These are phyloP conservation scores for Epichloe elymi DNA, from an alignment of 2,329 filamentous ascomycete genomes.

Conservation along the genomic window DNA sequence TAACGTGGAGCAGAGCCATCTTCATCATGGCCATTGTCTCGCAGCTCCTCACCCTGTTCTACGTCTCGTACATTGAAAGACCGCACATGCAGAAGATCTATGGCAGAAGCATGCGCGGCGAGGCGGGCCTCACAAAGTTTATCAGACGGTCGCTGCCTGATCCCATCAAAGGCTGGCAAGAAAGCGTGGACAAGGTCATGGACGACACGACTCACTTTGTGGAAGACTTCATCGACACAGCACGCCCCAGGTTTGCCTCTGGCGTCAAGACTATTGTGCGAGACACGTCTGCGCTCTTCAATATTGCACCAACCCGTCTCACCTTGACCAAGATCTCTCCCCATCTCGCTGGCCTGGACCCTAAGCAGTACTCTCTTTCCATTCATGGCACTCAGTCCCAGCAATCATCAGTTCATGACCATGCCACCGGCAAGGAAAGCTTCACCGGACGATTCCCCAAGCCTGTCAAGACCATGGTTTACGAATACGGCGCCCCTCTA, in stretches of 20 bases:
- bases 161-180: conserved; percentile 70
- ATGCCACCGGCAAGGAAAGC: conserved; percentile 60
- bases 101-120: conserved; percentile 65
- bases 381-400: conserved; percentile 53
- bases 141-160: conserved; percentile 75
- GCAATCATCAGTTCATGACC: conserved; percentile 37
- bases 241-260: conserved; percentile 72
- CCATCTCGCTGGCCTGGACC: conserved; percentile 67
- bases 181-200: conserved; percentile 75
- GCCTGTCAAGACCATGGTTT: conserved; percentile 59
- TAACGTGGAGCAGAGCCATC: conserved; percentile 78
- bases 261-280: conserved; percentile 78
- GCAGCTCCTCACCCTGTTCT: conserved; percentile 72
- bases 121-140: conserved; percentile 86
- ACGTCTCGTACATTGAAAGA: conserved; percentile 87
- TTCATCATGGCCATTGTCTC: conserved; percentile 77
- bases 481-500: conserved; percentile 85
- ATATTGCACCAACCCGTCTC: conserved; percentile 74
- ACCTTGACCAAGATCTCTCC: conserved; percentile 68
- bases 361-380: conserved; percentile 65
- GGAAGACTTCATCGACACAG: conserved; percentile 78
- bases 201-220: conserved; percentile 80
- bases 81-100: conserved; percentile 99
- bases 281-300: conserved; percentile 79
- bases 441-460: conserved; percentile 54